A percentile compares a stretch with the other conserved stretches of the same genome.
phyloP scores from a whole-genome alignment of 1,139 yeast species.

The Lizanozyma gosingica region DNA sequence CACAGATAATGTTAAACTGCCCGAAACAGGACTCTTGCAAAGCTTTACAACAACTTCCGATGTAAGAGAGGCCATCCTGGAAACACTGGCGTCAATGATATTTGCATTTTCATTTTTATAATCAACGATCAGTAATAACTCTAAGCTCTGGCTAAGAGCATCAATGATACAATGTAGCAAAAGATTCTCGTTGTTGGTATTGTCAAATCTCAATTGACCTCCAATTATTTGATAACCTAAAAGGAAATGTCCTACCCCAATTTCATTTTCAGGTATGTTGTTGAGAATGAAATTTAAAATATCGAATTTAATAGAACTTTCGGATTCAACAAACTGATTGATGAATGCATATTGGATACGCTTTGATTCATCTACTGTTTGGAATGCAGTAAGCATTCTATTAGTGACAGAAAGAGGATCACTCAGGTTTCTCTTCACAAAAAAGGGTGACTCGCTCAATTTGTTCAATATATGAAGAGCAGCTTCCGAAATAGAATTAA shows the following conservation, averaged over 20 bases:
- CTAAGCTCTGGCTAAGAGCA: conserved; percentile 40
- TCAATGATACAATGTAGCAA: conserved; percentile 21
- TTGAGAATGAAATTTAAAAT: conserved; percentile 50
- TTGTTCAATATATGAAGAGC: conserved; percentile 47
- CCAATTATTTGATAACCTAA: conserved; percentile 54
- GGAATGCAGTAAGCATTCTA: conserved; percentile 63
- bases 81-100: conserved; percentile 43
- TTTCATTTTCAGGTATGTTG: conserved; percentile 36
- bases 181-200: conserved; percentile 7
- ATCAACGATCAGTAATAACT: conserved; percentile 28
- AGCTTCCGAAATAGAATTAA: conserved; percentile 38
- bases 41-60: conserved; percentile 55
- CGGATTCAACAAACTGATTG: conserved; percentile 49
- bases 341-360: conserved; percentile 69
- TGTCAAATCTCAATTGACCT: conserved; percentile 15
- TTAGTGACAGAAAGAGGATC: conserved; percentile 43
- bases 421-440: conserved; percentile 20
- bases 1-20: conserved; percentile 41
- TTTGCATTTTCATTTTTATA: conserved; percentile 26
- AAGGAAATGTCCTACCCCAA: conserved; percentile 63
- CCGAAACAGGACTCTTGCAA: conserved; percentile 46
- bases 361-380: conserved; percentile 62
- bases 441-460: conserved; percentile 42
- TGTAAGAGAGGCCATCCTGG: conserved; percentile 47
- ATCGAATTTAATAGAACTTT: conserved; percentile 42